Evolutionary conservation across 179 eudicot species (phyloP).

Genomic region (Kewa caespitosa): DNA sequence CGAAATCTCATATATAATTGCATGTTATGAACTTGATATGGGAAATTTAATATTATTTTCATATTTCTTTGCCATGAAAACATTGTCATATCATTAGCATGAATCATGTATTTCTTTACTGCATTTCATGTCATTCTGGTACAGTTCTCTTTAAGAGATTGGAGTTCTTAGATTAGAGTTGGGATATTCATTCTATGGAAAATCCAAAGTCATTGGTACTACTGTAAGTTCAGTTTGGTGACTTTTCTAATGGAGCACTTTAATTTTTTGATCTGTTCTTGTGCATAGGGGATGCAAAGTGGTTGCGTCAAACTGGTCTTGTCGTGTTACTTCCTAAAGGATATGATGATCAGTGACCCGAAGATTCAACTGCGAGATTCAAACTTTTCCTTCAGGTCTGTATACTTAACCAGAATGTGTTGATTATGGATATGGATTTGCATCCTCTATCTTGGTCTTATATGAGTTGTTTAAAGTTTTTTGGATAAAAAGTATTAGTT

Average conservation of each 20-base stretch:
- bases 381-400: constrained; percentile 39
- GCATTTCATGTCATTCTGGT: constrained; percentile 14
- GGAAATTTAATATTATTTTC: no score
- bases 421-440: no score
- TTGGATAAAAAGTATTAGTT: no score
- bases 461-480: no score
- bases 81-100: no score
- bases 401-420: no score
- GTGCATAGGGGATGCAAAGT: constrained; percentile 37
- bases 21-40: no score
- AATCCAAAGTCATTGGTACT: constrained; percentile 33
- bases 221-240: constrained; percentile 42
- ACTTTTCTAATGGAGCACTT: constrained; percentile 35
- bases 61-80: no score
- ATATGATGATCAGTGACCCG: constrained; percentile 40
- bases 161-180: constrained; percentile 39
- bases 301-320: constrained; percentile 38
- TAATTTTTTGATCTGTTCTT: constrained; percentile 34
- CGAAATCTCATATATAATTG: no score
- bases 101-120: no score
- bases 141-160: constrained; percentile 37
- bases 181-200: constrained; percentile 41
- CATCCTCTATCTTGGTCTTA: no score
- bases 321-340: constrained; percentile 38
- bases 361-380: constrained; percentile 36